phyloP scores from a whole-genome alignment of 352 stramenopile species.

The Phytophthora ramorum region DNA sequence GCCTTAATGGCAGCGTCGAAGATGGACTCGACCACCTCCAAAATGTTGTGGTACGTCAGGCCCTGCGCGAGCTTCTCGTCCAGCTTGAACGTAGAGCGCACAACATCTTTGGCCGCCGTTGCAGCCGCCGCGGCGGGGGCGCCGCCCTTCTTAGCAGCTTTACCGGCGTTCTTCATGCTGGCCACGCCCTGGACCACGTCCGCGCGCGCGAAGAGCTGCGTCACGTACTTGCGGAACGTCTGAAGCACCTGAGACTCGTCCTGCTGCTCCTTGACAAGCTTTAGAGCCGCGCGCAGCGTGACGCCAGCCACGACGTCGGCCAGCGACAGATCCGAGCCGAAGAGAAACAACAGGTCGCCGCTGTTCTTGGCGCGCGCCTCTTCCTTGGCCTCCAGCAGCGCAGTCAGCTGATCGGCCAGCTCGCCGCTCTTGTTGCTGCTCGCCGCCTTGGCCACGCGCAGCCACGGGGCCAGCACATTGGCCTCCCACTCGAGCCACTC shows the following conservation, averaged over 20 bases:
- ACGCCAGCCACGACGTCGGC: slow-evolving; percentile 80
- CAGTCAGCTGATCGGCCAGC: slow-evolving; percentile 44
- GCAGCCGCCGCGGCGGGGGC: slow-evolving; percentile 16
- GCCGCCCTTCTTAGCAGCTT: slow-evolving; percentile 36
- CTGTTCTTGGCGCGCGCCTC: slow-evolving; percentile 55
- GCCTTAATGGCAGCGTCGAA: slow-evolving; percentile 76
- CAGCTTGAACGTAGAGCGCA: slow-evolving; percentile 55
- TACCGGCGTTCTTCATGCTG: slow-evolving; percentile 52
- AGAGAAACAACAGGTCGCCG: slow-evolving; percentile 64
- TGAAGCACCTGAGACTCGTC: slow-evolving; percentile 55
- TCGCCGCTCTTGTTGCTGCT: slow-evolving; percentile 29
- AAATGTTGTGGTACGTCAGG: slow-evolving; percentile 79
- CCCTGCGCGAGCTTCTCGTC: slow-evolving; percentile 57
- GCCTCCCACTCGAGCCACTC: slow-evolving; percentile 88
- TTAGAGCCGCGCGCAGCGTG: slow-evolving; percentile 67
- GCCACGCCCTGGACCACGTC: slow-evolving; percentile 58
- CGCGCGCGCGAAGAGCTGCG: slow-evolving; percentile 58
- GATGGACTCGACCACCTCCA: slow-evolving; percentile 77
- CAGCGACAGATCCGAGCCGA: slow-evolving; percentile 67
- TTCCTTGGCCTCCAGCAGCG: slow-evolving; percentile 69
- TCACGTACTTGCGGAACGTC: slow-evolving; percentile 75
- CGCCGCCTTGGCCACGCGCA: slow-evolving; percentile 59
- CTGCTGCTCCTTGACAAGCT: slow-evolving; percentile 54
- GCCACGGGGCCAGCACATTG: slow-evolving; percentile 64
- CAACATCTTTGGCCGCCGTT: slow-evolving; percentile 20